phyloP scores from a whole-genome alignment of 2,329 filamentous ascomycete species.

The Chaetothyriales sp. region DNA sequence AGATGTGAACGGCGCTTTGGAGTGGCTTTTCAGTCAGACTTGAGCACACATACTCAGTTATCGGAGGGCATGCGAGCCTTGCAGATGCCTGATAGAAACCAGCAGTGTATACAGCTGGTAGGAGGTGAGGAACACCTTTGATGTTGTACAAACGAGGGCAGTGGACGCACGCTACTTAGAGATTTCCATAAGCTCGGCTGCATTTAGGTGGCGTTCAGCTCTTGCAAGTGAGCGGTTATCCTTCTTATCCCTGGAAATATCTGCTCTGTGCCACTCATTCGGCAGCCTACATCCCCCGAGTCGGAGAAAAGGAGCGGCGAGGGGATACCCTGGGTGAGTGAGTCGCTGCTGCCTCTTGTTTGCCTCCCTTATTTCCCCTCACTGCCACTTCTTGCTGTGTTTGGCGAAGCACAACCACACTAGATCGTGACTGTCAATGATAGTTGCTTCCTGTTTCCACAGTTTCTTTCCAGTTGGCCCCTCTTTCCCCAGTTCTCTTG shows the following conservation, averaged over 20 bases:
- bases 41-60: neutral
- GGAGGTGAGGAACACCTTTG: too few species aligned
- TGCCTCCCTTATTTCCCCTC: neutral
- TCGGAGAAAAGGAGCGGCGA: neutral
- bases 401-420: neutral
- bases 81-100: neutral
- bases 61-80: neutral
- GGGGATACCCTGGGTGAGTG: neutral
- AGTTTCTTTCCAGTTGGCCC: neutral
- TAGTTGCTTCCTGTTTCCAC: neutral
- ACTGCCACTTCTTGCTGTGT: neutral
- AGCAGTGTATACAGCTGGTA: neutral
- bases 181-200: neutral
- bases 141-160: neutral
- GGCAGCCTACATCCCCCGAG: neutral
- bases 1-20: conserved; percentile 65
- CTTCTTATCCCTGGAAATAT: neutral
- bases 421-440: neutral
- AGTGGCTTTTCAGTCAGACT: conserved; percentile 17
- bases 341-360: neutral
- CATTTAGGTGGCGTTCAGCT: neutral
- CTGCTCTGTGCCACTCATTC: neutral
- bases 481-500: neutral
- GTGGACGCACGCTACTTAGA: neutral
- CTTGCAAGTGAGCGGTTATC: neutral